A percentile compares a stretch with the other conserved stretches of the same genome.
These are phyloP conservation scores for Rhodofomes roseus DNA, from an alignment of 1,284 basidiomycete genomes.

Conservation along the genomic window DNA sequence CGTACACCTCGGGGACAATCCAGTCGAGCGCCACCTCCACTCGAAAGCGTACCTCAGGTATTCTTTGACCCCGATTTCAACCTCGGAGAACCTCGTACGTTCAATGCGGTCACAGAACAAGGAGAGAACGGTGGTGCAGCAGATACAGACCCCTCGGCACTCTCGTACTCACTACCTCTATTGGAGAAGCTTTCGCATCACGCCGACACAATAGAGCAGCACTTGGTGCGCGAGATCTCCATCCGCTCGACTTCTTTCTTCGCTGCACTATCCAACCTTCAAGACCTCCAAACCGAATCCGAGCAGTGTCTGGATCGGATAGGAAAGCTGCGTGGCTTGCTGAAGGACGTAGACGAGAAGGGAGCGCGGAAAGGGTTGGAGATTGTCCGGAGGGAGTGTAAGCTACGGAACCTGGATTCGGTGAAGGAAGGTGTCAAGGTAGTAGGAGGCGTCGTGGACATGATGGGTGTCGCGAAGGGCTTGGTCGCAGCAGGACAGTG, in stretches of 20 bases:
- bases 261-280: slow-evolving; percentile 90
- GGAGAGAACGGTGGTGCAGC: slow-evolving; percentile 25
- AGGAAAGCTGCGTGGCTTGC: slow-evolving; percentile 63
- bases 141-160: slow-evolving; percentile 48
- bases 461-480: slow-evolving; percentile 64
- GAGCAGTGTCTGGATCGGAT: slow-evolving; percentile 81
- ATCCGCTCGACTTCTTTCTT: slow-evolving; percentile 93
- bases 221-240: slow-evolving; percentile 92
- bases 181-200: slow-evolving; percentile 94
- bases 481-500: slow-evolving; percentile 82
- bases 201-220: slow-evolving; percentile 92
- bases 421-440: slow-evolving; percentile 64
- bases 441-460: slow-evolving; percentile 72
- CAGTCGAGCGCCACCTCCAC: slow-evolving; percentile 53
- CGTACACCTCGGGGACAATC: slow-evolving; percentile 28
- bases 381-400: slow-evolving; percentile 64
- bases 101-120: slow-evolving; percentile 74
- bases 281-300: slow-evolving; percentile 89
- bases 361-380: slow-evolving; percentile 77
- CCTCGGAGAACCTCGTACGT: slow-evolving; percentile 83
- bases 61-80: slow-evolving; percentile 84
- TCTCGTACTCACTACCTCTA: slow-evolving; percentile 67
- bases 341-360: slow-evolving; percentile 76
- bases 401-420: slow-evolving; percentile 55
- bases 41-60: slow-evolving; percentile 76